Percentiles rank a stretch among this genome's conserved stretches.
These are phyloP conservation scores for Eragrostis nindensis DNA, from an alignment of 176 grass and related monocot species.

Conservation along the genomic window DNA sequence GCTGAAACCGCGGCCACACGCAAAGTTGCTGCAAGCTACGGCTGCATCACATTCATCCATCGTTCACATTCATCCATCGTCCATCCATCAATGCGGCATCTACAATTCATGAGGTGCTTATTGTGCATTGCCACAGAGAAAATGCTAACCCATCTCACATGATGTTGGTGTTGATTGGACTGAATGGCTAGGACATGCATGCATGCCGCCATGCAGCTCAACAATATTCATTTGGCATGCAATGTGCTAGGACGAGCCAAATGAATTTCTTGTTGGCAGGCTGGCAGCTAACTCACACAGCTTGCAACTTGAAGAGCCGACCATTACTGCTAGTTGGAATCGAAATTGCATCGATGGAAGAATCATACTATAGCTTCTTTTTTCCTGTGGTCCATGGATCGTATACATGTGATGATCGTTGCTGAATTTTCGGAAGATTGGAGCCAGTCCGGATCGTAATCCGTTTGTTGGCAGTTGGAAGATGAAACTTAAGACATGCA, in stretches of 20 bases:
- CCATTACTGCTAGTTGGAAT: not conserved
- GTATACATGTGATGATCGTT: not conserved
- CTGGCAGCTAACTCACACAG: not conserved
- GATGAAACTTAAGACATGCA: not conserved
- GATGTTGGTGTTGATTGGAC: not conserved
- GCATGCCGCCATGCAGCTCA: not conserved
- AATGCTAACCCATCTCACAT: not conserved
- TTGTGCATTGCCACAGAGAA: not conserved
- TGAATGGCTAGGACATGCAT: not conserved
- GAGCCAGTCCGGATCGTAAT: not conserved
- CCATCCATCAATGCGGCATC: not conserved
- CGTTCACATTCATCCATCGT: too few species aligned
- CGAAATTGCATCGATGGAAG: not conserved
- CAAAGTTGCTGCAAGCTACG: not conserved
- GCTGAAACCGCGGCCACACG: not conserved
- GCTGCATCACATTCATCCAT: not conserved
- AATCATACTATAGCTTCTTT: not conserved
- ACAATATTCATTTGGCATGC: not conserved
- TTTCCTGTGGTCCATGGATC: not conserved
- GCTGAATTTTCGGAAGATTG: not conserved
- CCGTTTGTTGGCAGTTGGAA: constrained; percentile 16
- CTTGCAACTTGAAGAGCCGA: not conserved
- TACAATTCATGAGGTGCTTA: not conserved
- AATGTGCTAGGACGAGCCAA: not conserved
- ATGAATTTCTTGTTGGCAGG: constrained; percentile 21